Evolutionary conservation across 2,329 filamentous ascomycete genomes (phyloP).

Genomic region (Sclerotinia borealis): DNA sequence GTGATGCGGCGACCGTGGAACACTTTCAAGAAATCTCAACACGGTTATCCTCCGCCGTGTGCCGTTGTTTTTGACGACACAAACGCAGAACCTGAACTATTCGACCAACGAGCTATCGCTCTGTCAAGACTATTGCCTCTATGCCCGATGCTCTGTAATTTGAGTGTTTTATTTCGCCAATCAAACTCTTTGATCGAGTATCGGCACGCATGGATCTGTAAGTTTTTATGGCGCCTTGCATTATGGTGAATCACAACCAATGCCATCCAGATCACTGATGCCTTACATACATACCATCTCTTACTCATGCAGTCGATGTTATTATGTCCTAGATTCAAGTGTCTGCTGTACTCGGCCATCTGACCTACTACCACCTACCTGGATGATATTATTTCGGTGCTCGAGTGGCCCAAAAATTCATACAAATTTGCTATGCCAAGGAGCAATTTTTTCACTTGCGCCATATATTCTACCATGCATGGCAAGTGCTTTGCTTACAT

Average conservation of each 20-base stretch:
- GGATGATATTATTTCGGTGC: not conserved
- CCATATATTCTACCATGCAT: not conserved
- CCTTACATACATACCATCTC: not conserved
- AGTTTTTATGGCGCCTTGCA: not conserved
- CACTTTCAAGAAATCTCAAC: not conserved
- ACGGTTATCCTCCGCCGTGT: not conserved
- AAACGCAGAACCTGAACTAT: not conserved
- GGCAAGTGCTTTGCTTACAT: not conserved
- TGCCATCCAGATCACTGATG: too few species aligned
- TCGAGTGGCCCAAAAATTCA: not conserved
- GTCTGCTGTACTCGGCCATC: not conserved
- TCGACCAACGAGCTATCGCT: not conserved
- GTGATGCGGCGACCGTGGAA: not conserved
- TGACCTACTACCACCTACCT: not conserved
- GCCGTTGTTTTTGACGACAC: not conserved
- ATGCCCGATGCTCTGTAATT: not conserved
- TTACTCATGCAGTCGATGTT: not conserved
- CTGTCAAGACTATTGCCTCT: not conserved
- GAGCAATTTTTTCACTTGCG: not conserved
- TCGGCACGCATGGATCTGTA: not conserved
- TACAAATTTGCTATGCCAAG: not conserved
- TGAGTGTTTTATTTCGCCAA: not conserved
- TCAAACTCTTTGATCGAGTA: not conserved
- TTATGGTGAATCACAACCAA: not conserved
- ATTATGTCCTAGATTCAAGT: not conserved